Evolutionary conservation across 345 rosid genomes (phyloP).

Genomic region (Syzygium aromaticum): DNA sequence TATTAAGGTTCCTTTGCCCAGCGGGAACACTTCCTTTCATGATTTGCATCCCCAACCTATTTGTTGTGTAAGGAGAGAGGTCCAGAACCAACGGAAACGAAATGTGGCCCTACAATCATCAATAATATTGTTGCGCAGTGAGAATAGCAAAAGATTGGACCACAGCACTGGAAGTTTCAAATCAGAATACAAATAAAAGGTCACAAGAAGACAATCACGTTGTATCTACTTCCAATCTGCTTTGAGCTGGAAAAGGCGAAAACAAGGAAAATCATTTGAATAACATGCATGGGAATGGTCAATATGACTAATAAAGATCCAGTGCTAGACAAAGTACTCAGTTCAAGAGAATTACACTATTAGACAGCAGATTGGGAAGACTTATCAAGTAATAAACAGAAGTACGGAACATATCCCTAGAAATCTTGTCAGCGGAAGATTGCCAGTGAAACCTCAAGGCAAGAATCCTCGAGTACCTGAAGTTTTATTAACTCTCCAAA

Average conservation of each 20-base stretch:
- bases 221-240: neutral
- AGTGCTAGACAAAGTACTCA: neutral
- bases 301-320: neutral
- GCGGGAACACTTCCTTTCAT: slow-evolving; percentile 4
- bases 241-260: neutral
- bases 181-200: neutral
- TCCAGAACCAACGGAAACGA: slow-evolving; percentile 46
- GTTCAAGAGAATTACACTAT: neutral
- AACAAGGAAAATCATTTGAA: neutral
- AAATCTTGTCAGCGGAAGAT: neutral
- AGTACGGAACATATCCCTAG: neutral
- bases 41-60: slow-evolving; percentile 16
- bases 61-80: slow-evolving; percentile 31
- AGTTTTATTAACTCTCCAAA: slow-evolving; percentile 64
- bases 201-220: neutral
- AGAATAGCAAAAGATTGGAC: neutral
- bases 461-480: slow-evolving; percentile 29
- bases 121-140: neutral
- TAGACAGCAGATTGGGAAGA: neutral
- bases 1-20: slow-evolving; percentile 18
- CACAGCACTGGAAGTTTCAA: neutral
- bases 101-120: slow-evolving; percentile 48
- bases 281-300: neutral
- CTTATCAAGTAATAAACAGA: neutral
- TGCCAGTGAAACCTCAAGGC: neutral